These are phyloP conservation scores for Nemania sp. DNA, from an alignment of 2,329 filamentous ascomycete species.

Conservation along the genomic window DNA sequence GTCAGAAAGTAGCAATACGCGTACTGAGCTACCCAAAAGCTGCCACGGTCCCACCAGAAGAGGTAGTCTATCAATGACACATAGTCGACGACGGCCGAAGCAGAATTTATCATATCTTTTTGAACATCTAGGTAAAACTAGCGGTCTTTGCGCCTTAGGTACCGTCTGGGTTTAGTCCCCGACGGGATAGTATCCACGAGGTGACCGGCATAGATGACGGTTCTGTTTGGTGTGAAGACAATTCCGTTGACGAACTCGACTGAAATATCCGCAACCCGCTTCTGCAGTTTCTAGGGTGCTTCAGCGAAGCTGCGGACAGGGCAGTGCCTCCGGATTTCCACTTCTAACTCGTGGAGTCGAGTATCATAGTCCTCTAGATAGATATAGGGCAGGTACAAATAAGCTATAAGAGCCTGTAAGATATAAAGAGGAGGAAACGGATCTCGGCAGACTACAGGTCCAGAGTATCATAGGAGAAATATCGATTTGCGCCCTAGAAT, in stretches of 20 bases:
- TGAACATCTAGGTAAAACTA: constrained; percentile 81
- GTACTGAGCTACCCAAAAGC: constrained; percentile 74
- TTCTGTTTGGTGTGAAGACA: constrained; percentile 66
- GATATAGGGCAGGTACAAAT: too few relatives aligned
- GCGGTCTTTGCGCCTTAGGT: constrained; percentile 71
- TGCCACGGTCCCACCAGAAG: constrained; percentile 77
- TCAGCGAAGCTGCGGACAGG: constrained; percentile 57
- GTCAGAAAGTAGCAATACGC: constrained; percentile 73
- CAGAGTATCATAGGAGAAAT: too few relatives aligned
- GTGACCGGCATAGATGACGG: constrained; percentile 71
- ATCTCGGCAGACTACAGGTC: too few relatives aligned
- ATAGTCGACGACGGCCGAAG: constrained; percentile 60
- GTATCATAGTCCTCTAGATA: too few relatives aligned
- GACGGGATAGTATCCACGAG: constrained; percentile 62
- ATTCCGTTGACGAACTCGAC: constrained; percentile 78
- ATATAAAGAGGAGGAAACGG: too few relatives aligned
- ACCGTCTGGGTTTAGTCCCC: constrained; percentile 55
- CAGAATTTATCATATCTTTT: constrained; percentile 49
- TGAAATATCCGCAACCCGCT: constrained; percentile 54
- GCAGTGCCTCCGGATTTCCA: constrained; percentile 71
- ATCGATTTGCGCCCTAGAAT: too few relatives aligned
- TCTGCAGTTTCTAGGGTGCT: constrained; percentile 58
- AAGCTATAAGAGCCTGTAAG: too few relatives aligned
- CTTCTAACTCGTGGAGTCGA: constrained; percentile 64
- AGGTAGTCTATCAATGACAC: constrained; percentile 75